These are phyloP conservation scores for Hypoxylon sp. DNA, from an alignment of 2,329 filamentous ascomycete species.

Conservation along the genomic window DNA sequence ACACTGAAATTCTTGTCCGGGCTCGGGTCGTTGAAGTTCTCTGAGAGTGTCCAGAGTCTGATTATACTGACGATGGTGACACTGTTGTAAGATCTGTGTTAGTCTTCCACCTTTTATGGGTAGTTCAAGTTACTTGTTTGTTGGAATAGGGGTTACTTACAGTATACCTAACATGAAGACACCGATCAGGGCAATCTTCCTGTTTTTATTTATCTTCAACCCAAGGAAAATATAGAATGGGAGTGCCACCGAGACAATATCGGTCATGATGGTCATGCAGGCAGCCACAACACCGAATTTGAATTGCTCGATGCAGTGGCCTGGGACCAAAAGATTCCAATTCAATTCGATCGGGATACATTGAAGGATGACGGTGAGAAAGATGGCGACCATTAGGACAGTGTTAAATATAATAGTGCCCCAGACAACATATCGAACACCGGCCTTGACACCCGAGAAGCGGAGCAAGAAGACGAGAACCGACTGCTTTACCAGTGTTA, in stretches of 20 bases:
- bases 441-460: conserved; percentile 56
- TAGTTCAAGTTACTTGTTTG: too few relatives aligned
- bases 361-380: conserved; percentile 59
- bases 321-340: conserved; percentile 54
- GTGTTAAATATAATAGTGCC: conserved; percentile 55
- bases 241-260: conserved; percentile 57
- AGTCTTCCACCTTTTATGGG: not conserved
- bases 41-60: conserved; percentile 50
- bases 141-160: conserved; percentile 29
- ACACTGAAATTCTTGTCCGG: conserved; percentile 52
- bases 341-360: conserved; percentile 55
- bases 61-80: conserved; percentile 52
- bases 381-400: conserved; percentile 55
- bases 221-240: conserved; percentile 60
- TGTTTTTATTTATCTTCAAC: conserved; percentile 57
- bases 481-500: conserved; percentile 62
- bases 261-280: conserved; percentile 58
- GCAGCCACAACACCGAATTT: conserved; percentile 38
- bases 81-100: conserved; percentile 28
- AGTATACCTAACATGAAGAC: conserved; percentile 58
- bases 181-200: conserved; percentile 57
- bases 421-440: conserved; percentile 52
- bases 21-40: conserved; percentile 44
- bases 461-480: conserved; percentile 61
- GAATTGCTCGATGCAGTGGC: conserved; percentile 52